phyloP scores from a whole-genome alignment of 805 yeast genomes.

The Vanderwaltozyma yarrowii region DNA sequence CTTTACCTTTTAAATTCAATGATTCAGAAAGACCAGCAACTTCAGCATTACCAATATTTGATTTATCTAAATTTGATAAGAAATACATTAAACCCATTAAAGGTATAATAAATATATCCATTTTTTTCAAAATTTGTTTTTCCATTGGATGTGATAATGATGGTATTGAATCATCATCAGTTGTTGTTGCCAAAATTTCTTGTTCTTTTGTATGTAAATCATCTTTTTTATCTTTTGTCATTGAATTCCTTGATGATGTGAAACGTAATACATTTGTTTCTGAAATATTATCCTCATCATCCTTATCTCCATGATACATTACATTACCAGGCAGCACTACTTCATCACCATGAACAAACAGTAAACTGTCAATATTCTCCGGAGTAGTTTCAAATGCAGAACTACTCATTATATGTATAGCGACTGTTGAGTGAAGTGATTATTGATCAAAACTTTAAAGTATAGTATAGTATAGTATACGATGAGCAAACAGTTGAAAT shows the following conservation, averaged over 20 bases:
- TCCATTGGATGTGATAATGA: constrained; percentile 26
- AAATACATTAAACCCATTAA: constrained; percentile 35
- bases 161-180: constrained; percentile 22
- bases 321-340: not conserved
- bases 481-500: too few relatives aligned
- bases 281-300: not conserved
- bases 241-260: not conserved
- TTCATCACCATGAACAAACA: not conserved
- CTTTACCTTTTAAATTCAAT: constrained; percentile 29
- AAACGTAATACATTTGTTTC: not conserved
- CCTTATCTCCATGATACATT: too few relatives aligned
- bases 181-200: constrained; percentile 15
- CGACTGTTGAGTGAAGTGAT: too few relatives aligned
- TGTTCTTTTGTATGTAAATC: constrained; percentile 6
- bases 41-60: constrained; percentile 51
- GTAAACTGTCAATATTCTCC: too few relatives aligned
- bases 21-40: constrained; percentile 41
- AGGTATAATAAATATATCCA: constrained; percentile 37
- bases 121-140: constrained; percentile 29
- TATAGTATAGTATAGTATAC: too few relatives aligned
- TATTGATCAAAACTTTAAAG: too few relatives aligned
- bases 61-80: constrained; percentile 41
- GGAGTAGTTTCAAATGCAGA: too few relatives aligned
- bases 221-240: not conserved
- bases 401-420: too few relatives aligned